Evolutionary conservation across 495 filamentous ascomycete species (phyloP), one percentile per base, ranked within the genome.

Genomic region (Penicillium desertorum): DNA sequence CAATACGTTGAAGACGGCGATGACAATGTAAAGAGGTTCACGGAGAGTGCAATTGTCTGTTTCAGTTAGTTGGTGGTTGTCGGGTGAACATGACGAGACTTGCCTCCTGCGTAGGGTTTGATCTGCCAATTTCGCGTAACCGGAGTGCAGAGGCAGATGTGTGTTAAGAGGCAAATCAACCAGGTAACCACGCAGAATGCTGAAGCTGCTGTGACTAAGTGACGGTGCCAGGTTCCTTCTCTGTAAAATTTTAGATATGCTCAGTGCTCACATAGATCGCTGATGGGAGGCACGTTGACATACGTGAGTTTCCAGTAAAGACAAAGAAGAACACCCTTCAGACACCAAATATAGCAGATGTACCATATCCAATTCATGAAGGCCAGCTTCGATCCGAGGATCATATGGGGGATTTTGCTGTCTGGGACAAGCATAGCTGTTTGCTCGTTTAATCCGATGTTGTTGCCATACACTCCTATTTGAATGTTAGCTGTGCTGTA

Each of bases 241-340:
- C 62, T 61, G 27, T 20, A 8, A 27, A 16, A 6, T 43, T 22
- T 57, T 20, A 52, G 52, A 11, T 16, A 29, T 32, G 10, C 22
- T 19, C 25, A 17, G 19, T 29, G 5, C 22, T 2, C 4, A 51
- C 5, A 44, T 27, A 42, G 50, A 42, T 16, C 16, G 45, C 11
- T 8, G 17, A 37, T 29, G 36, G 19, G 41, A 3, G 16, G 20
- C 1, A 20, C 4, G 1, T 53, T 39, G 27, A 57, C 58, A 58
- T 70, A 79, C 77, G 79, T 85, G 27, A 85, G 67, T 30, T 80
- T 74, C 23, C 73, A 69, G 52, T 79, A 85, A 47, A 83, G 81
- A 27, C 74, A 69, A 20, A 76, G 69, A 61, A 82, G 67, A 58
- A 78, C 73, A 3, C 75, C 65, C 54, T 85, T 85, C 48, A 84